A percentile compares a stretch with the other conserved stretches of the same genome.
phyloP scores from a whole-genome alignment of 495 filamentous ascomycete genomes.

The Xanthoparmelia taractica region DNA sequence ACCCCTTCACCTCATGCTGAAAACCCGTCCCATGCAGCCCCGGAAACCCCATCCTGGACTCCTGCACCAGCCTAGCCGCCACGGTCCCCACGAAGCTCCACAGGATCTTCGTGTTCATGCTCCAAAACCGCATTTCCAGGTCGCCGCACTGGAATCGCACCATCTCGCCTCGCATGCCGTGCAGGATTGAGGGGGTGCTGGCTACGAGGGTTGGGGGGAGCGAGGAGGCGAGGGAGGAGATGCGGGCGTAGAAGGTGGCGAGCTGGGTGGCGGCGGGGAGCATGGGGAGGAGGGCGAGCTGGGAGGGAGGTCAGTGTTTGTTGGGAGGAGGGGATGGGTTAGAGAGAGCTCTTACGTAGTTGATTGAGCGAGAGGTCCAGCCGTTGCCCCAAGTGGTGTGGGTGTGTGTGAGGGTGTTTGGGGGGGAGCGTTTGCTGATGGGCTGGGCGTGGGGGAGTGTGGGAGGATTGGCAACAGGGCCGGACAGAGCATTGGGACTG shows the following conservation, averaged over 20 bases:
- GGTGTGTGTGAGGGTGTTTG: background rate
- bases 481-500: background rate
- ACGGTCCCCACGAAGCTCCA: background rate
- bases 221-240: background rate
- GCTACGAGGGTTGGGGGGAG: background rate
- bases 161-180: background rate
- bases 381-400: background rate
- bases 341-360: background rate
- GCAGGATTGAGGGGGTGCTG: background rate
- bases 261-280: background rate
- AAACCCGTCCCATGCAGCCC: background rate
- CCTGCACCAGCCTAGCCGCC: background rate
- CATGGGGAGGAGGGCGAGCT: background rate
- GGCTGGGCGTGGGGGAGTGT: background rate
- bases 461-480: background rate
- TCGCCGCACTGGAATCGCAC: background rate
- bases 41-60: background rate
- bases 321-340: background rate
- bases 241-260: background rate
- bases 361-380: background rate
- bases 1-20: background rate
- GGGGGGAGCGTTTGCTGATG: background rate
- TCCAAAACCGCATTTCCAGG: background rate
- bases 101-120: background rate
- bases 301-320: background rate